Evolutionary conservation across 768 basidiomycete genomes (phyloP), one percentile per base, ranked within the genome.

Genomic region (Butyriboletus loyo): DNA sequence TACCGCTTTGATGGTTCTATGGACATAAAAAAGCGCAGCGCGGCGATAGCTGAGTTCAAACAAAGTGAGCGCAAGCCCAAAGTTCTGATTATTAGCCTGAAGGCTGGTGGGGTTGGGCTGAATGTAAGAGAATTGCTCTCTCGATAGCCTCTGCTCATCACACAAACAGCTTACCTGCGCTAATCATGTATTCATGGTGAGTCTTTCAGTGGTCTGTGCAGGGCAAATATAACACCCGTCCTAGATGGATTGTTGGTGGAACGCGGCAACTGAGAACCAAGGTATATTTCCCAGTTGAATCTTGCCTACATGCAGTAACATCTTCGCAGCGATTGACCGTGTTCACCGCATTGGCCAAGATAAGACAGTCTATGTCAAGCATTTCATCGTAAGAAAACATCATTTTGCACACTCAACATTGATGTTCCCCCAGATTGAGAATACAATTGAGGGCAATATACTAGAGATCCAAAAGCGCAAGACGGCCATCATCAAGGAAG

Each of bases 191-290:
- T 92, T 88, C 65, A 89, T 93, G 89, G 89, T 87, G 58, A 54
- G 75, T 35, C n/a, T 5, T 40, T 15, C 2, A 24, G 10, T 28
- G 8, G n/a, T 34, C 17, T 24, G 8, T 27, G 8, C 22, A 27
- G 13, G 2, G 11, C 14, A n/a, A 9, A 46, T 53, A 50, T 56
- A 39, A 60, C 46, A 43, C 36, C 2, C 50, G 31, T 41, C 38
- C 10, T 51, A 92, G 89, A 92, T 92, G 89, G 90, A 92, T 62
- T 92, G 89, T 59, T 92, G 90, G 90, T 92, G 90, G 90, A 92
- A 92, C 65, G 81, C 87, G 5, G 89, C 89, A 0, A 83, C 79
- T 5, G 91, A 92, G 65, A 84, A 84, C 46, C 90, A 92, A 80
- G 87, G 86, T 83, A 58, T 1, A 49, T 47, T 41, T n/a, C 9